These are phyloP conservation scores for Phytophthora colocasiae DNA, from an alignment of 352 stramenopile genomes.

Conservation along the genomic window DNA sequence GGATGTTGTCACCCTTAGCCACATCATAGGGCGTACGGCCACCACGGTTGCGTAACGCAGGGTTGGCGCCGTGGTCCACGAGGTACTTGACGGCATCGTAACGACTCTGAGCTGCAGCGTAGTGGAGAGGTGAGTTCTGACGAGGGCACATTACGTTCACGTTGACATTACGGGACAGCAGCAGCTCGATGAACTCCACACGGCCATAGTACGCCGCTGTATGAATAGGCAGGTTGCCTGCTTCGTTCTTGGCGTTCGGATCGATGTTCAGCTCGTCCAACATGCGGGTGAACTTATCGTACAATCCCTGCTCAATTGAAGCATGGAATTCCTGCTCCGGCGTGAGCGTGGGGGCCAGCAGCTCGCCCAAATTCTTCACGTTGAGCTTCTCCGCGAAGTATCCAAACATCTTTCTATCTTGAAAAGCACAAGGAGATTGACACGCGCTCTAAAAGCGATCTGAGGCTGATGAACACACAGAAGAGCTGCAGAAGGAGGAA, in stretches of 20 bases:
- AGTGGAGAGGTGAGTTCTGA: slow-evolving; percentile 86
- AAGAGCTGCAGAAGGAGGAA: slow-evolving; percentile 4
- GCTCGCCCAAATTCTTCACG: slow-evolving; percentile 89
- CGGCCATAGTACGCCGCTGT: slow-evolving; percentile 86
- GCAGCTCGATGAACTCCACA: slow-evolving; percentile 74
- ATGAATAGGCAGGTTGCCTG: slow-evolving; percentile 86
- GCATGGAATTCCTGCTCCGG: slow-evolving; percentile 88
- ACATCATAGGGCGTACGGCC: slow-evolving; percentile 86
- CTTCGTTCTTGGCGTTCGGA: slow-evolving; percentile 71
- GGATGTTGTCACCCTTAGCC: slow-evolving; percentile 85
- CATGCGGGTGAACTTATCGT: slow-evolving; percentile 76
- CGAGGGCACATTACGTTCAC: slow-evolving; percentile 71
- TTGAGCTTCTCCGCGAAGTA: slow-evolving; percentile 92
- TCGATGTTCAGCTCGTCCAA: slow-evolving; percentile 79
- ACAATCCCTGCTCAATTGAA: slow-evolving; percentile 75
- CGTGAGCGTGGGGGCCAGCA: slow-evolving; percentile 86
- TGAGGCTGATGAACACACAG: slow-evolving; percentile 10
- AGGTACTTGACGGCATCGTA: slow-evolving; percentile 80
- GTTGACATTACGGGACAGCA: slow-evolving; percentile 74
- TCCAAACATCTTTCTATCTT: slow-evolving; percentile 72
- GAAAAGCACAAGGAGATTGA: not conserved
- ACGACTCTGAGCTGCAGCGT: slow-evolving; percentile 80
- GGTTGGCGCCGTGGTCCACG: slow-evolving; percentile 75
- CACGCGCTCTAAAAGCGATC: slow-evolving; percentile 9
- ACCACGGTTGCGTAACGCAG: slow-evolving; percentile 80